Percentiles rank a stretch among this genome's conserved stretches.
Evolutionary conservation across 2,329 filamentous ascomycete genomes (phyloP).

Genomic region (Fusarium floridanum): DNA sequence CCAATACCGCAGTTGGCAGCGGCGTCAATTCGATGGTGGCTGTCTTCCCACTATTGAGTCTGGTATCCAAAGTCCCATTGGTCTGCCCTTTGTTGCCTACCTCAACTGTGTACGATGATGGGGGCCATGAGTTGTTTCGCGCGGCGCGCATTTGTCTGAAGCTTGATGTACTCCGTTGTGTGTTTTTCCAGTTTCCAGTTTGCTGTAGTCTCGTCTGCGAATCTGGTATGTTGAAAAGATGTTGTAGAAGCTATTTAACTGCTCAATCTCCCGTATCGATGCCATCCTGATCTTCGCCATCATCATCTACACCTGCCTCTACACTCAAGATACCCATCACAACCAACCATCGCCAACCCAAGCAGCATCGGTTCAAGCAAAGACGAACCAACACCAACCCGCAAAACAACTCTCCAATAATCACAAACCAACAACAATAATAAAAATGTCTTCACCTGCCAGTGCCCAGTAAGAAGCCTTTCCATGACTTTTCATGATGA

Average conservation of each 20-base stretch:
- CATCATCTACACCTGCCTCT: slow-evolving; percentile 5
- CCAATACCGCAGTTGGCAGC: slow-evolving; percentile 23
- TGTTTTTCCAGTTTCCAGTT: slow-evolving; percentile 34
- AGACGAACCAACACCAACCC: slow-evolving; percentile 4
- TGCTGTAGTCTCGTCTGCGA: slow-evolving; percentile 22
- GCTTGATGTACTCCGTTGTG: slow-evolving; percentile 10
- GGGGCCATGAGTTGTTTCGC: slow-evolving; percentile 24
- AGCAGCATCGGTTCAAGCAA: neutral
- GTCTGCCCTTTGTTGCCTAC: neutral
- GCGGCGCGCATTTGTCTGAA: slow-evolving; percentile 5
- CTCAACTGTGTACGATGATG: slow-evolving; percentile 14
- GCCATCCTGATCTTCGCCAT: neutral
- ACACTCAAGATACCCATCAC: neutral
- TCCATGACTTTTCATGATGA: neutral
- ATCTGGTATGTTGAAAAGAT: neutral
- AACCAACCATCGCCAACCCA: neutral
- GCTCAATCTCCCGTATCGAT: neutral
- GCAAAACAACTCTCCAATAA: slow-evolving; percentile 2
- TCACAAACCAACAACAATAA: neutral
- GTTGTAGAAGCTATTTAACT: neutral
- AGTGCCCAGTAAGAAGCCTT: slow-evolving; percentile 22
- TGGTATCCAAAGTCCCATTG: slow-evolving; percentile 3
- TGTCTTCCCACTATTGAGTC: slow-evolving; percentile 2
- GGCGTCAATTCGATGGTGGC: slow-evolving; percentile 20
- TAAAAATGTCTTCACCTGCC: slow-evolving; percentile 27